Percentiles rank a stretch among this genome's conserved stretches.
phyloP scores from a whole-genome alignment of 345 rosid genomes.

The Zanthoxylum bungeanum region DNA sequence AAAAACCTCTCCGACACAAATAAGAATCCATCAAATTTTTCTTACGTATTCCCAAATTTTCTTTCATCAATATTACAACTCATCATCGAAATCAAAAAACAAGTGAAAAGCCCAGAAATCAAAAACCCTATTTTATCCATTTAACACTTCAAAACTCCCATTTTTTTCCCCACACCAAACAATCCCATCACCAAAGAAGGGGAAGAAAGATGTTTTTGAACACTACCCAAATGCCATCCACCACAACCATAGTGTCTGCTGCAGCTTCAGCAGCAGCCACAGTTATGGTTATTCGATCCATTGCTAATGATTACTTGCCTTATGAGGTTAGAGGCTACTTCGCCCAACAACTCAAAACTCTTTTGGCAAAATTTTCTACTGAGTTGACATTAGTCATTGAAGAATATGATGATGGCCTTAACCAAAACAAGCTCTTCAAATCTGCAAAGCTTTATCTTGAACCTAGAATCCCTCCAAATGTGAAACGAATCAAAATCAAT shows the following conservation, averaged over 20 bases:
- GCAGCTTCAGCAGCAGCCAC: slow-evolving; percentile 33
- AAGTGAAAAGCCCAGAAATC: background rate
- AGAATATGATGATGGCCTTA: slow-evolving; percentile 31
- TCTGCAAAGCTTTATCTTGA: slow-evolving; percentile 37
- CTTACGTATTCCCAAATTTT: background rate
- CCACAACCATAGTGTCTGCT: slow-evolving; percentile 26
- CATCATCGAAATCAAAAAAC: background rate
- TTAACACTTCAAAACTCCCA: too few species aligned
- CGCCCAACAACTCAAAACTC: slow-evolving; percentile 9
- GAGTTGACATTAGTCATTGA: slow-evolving; percentile 28
- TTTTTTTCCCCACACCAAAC: background rate
- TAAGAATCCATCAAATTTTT: too few species aligned
- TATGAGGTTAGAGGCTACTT: slow-evolving; percentile 26
- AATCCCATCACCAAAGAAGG: background rate
- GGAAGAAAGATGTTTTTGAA: background rate
- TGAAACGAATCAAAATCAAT: slow-evolving; percentile 16
- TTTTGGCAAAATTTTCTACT: slow-evolving; percentile 18
- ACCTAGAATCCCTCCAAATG: slow-evolving; percentile 18
- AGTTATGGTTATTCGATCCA: slow-evolving; percentile 29
- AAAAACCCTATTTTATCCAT: background rate
- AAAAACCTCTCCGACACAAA: too few species aligned
- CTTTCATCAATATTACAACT: too few species aligned
- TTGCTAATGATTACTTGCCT: slow-evolving; percentile 26
- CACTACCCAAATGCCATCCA: slow-evolving; percentile 13
- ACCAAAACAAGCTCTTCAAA: slow-evolving; percentile 28